Base-by-base conservation (phyloP, 345 rosid species). In the Aquilaria yunnanensis region DNA sequence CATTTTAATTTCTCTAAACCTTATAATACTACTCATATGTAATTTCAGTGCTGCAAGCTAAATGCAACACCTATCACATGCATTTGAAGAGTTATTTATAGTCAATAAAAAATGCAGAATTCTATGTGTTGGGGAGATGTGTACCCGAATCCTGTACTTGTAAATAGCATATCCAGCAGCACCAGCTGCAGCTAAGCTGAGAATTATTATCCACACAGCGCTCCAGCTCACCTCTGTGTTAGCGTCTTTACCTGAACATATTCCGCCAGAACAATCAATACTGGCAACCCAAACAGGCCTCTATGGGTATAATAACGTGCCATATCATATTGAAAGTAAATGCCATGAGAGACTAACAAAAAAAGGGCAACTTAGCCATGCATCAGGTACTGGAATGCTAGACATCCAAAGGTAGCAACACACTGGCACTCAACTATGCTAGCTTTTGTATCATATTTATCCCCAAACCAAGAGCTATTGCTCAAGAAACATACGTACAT, bases 71-170 rank as follows among this genome's bases (percentile, higher is more conserved):
- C 43, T 5, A 37, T 37, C 43, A 37, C 9, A 37, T 3, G 43
- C 43, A 3, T 37, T 37, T 37, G 6, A 37, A 4, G 49, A 12
- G 23, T 23, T 23, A 12, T 47, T 47, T 2, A n/a, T 37, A 37
- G 43, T 37, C 5, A 37, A 37, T 5, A 37, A 37, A 37, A 37
- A 37, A 37, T 37, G 43, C 8, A 9, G 7, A 37, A 37, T n/a
- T 30, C 10, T 1, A 54, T 37, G 43, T 37, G 43, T 37, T 0
- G 16, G 32, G 11, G 32, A 54, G 33, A 54, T 7, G 57, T 11
- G 49, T 84, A 87, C 95, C 86, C 90, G 82, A 78, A 90, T 84
- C 67, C 97, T 84, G 77, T 87, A 84, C 65, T 90, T 90, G 80
- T 87, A 90, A 62, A 84, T 10, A 9, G 87, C 84, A 75, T 81